A percentile compares a stretch with the other conserved stretches of the same genome.
phyloP scores from a whole-genome alignment of 495 filamentous ascomycete genomes.

The Aspergillus panamensis region DNA sequence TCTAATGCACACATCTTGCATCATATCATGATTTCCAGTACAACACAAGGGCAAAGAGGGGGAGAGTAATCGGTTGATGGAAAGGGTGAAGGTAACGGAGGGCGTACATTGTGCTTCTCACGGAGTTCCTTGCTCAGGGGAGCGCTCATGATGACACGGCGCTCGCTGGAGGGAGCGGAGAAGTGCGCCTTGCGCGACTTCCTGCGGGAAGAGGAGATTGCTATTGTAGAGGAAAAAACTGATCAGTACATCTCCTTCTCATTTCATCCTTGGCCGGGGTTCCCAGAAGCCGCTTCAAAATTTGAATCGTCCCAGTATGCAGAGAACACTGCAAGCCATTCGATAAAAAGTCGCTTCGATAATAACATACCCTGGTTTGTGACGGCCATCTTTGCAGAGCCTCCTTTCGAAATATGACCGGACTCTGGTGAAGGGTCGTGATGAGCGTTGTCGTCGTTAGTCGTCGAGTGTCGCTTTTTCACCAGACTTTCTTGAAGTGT shows the following conservation, averaged over 20 bases:
- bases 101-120: conserved; percentile 80
- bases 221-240: conserved; percentile 45
- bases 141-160: conserved; percentile 90
- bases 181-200: conserved; percentile 99
- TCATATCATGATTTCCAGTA: background rate
- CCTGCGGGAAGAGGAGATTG: conserved; percentile 77
- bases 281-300: background rate
- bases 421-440: conserved; percentile 32
- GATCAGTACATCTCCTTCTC: conserved; percentile 16
- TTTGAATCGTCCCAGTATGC: background rate
- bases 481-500: conserved; percentile 28
- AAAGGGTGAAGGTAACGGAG: conserved; percentile 7
- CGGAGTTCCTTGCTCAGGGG: conserved; percentile 91
- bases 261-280: background rate
- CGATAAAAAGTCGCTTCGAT: background rate
- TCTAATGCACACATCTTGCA: too few species aligned
- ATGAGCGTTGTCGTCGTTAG: conserved; percentile 36
- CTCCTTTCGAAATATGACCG: conserved; percentile 31
- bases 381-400: conserved; percentile 41
- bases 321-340: background rate
- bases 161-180: conserved; percentile 82
- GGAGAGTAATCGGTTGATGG: background rate
- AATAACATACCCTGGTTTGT: conserved; percentile 38
- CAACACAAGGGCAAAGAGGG: background rate
- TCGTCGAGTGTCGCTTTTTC: conserved; percentile 28